Evolutionary conservation across 805 yeast species (phyloP).

Genomic region (Candida mattraensis): DNA sequence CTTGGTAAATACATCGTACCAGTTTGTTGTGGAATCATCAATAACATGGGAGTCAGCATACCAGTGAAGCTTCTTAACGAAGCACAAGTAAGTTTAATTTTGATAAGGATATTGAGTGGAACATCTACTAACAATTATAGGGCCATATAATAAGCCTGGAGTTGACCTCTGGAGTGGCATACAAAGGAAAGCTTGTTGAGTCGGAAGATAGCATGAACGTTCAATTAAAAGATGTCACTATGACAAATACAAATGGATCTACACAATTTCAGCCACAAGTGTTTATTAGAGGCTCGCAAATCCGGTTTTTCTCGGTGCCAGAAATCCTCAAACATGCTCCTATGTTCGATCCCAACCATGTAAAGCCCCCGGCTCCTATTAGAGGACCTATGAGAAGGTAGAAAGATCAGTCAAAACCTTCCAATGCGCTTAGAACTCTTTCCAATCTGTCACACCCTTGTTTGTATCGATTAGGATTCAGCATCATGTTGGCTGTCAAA

Average conservation of each 20-base stretch:
- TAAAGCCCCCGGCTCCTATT: constrained; percentile 70
- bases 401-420: constrained; percentile 57
- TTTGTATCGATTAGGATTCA: constrained; percentile 76
- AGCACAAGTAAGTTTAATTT: constrained; percentile 50
- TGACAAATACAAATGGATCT: constrained; percentile 74
- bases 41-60: constrained; percentile 61
- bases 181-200: constrained; percentile 82
- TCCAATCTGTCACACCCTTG: constrained; percentile 80
- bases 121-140: constrained; percentile 32
- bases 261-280: constrained; percentile 79
- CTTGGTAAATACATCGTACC: too few species aligned
- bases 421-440: constrained; percentile 80
- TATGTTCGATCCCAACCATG: constrained; percentile 58
- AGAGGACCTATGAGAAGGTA: constrained; percentile 41
- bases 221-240: constrained; percentile 76
- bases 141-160: constrained; percentile 87
- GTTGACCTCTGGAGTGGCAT: constrained; percentile 79
- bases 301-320: constrained; percentile 82
- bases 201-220: constrained; percentile 94
- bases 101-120: not conserved
- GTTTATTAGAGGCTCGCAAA: constrained; percentile 88
- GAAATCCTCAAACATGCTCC: constrained; percentile 90
- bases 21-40: too few species aligned
- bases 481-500: constrained; percentile 85
- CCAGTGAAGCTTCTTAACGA: constrained; percentile 87